phyloP scores from a whole-genome alignment of 23 red algal genomes.

The Gracilaria gracilis region DNA sequence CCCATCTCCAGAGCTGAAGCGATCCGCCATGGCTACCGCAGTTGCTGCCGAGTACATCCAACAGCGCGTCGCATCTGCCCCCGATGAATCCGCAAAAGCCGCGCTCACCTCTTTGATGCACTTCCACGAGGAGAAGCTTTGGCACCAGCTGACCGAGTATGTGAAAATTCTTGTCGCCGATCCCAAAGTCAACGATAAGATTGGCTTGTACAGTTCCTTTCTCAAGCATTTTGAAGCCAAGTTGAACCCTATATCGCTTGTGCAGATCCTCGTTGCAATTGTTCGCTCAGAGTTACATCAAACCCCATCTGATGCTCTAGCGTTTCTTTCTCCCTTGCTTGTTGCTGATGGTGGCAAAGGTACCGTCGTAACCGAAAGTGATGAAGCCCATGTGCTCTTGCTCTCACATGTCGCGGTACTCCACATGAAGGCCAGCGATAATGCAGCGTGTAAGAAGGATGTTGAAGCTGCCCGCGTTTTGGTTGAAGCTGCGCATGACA shows the following conservation, averaged over 20 bases:
- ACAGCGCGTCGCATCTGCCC: slow-evolving; percentile 5
- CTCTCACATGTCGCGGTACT: slow-evolving; percentile 72
- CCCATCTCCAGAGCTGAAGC: neutral
- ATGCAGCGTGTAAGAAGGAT: slow-evolving; percentile 53
- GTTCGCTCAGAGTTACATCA: slow-evolving; percentile 45
- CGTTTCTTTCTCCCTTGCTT: slow-evolving; percentile 68
- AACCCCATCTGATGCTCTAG: slow-evolving; percentile 64
- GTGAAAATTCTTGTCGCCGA: slow-evolving; percentile 57
- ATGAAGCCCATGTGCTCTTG: slow-evolving; percentile 81
- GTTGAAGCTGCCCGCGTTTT: slow-evolving; percentile 54
- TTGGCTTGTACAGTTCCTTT: slow-evolving; percentile 76
- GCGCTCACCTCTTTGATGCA: slow-evolving; percentile 35
- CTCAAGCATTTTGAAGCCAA: slow-evolving; percentile 85
- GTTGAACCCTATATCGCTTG: slow-evolving; percentile 91
- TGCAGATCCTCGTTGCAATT: slow-evolving; percentile 76
- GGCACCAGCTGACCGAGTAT: slow-evolving; percentile 73
- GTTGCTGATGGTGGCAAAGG: slow-evolving; percentile 26
- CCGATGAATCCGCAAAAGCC: neutral
- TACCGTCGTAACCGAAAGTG: slow-evolving; percentile 47
- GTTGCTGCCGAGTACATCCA: slow-evolving; percentile 23
- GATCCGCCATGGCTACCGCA: slow-evolving; percentile 17
- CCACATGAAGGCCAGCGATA: slow-evolving; percentile 73
- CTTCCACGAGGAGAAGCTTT: slow-evolving; percentile 54
- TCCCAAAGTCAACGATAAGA: slow-evolving; percentile 49
- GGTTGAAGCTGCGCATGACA: slow-evolving; percentile 65